Percentiles rank a stretch among this genome's conserved stretches.
phyloP scores from a whole-genome alignment of 2,329 filamentous ascomycete genomes.

The Uncinocarpus reesii region DNA sequence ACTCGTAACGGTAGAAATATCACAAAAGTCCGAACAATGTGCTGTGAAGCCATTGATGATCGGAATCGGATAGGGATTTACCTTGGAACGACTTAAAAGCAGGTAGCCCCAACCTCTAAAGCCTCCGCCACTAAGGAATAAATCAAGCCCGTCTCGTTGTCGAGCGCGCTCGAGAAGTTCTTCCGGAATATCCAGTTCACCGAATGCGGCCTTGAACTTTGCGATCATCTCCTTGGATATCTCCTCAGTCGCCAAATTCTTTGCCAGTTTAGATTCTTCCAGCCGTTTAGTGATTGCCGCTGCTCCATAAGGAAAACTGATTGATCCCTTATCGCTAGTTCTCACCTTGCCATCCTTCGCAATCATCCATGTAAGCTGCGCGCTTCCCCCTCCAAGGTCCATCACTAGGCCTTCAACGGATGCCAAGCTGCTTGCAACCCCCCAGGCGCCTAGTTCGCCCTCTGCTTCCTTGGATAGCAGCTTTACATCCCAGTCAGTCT shows the following conservation, averaged over 20 bases:
- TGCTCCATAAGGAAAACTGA: constrained; percentile 61
- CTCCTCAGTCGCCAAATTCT: constrained; percentile 32
- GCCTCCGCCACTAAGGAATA: constrained; percentile 82
- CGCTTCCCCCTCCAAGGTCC: constrained; percentile 70
- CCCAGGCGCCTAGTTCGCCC: constrained; percentile 71
- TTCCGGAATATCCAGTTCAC: constrained; percentile 46
- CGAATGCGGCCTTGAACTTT: constrained; percentile 53
- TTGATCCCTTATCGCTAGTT: constrained; percentile 46
- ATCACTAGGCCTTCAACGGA: constrained; percentile 69
- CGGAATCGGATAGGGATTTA: constrained; percentile 71
- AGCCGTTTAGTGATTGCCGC: constrained; percentile 53
- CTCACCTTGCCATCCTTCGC: constrained; percentile 41
- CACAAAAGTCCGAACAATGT: constrained; percentile 45
- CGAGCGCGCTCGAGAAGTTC: constrained; percentile 39
- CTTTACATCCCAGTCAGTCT: constrained; percentile 58
- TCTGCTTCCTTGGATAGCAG: constrained; percentile 71
- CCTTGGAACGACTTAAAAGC: constrained; percentile 64
- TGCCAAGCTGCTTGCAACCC: constrained; percentile 64
- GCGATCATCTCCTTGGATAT: constrained; percentile 47
- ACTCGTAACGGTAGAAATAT: constrained; percentile 39
- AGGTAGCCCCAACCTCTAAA: constrained; percentile 87
- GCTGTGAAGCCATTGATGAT: constrained; percentile 71
- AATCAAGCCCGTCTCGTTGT: constrained; percentile 46
- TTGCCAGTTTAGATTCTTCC: constrained; percentile 36
- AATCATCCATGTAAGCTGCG: constrained; percentile 59